Evolutionary conservation across 805 yeast genomes (phyloP).

Genomic region (Lipomyces kockii): DNA sequence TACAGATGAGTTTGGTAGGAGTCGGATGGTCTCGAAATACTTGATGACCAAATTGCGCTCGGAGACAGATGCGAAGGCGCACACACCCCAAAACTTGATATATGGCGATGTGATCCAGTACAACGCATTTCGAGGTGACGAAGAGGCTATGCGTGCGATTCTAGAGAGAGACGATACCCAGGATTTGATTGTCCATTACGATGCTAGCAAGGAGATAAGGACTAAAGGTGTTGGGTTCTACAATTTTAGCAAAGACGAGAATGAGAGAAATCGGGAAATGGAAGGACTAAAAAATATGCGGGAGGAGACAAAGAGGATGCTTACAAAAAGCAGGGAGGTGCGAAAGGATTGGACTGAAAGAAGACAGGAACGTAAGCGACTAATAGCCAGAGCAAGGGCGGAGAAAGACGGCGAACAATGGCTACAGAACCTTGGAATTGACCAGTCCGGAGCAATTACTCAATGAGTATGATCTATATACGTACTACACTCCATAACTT

Average conservation of each 20-base stretch:
- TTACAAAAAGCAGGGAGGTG: slow-evolving; percentile 12
- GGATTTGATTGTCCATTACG: slow-evolving; percentile 35
- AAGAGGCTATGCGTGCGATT: slow-evolving; percentile 35
- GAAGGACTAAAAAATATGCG: slow-evolving; percentile 34
- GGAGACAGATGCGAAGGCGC: slow-evolving; percentile 14
- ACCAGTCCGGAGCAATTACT: not conserved
- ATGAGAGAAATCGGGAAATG: slow-evolving; percentile 31
- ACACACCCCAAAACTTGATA: slow-evolving; percentile 34
- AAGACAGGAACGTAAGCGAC: slow-evolving; percentile 15
- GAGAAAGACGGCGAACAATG: slow-evolving; percentile 18
- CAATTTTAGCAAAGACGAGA: slow-evolving; percentile 36
- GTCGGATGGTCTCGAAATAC: slow-evolving; percentile 32
- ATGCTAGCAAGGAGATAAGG: slow-evolving; percentile 36
- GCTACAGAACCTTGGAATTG: slow-evolving; percentile 8
- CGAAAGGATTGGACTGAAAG: slow-evolving; percentile 19
- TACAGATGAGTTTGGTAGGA: slow-evolving; percentile 40
- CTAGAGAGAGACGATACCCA: slow-evolving; percentile 22
- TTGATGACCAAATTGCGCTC: slow-evolving; percentile 13
- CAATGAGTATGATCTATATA: not conserved
- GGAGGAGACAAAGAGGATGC: slow-evolving; percentile 24
- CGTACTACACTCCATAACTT: not conserved
- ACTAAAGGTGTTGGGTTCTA: slow-evolving; percentile 40
- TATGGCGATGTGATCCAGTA: slow-evolving; percentile 38
- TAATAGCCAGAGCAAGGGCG: slow-evolving; percentile 12
- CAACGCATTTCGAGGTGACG: slow-evolving; percentile 35